These are phyloP conservation scores for Nicotiana paniculata DNA, from an alignment of 257 asterid species.

Conservation along the genomic window DNA sequence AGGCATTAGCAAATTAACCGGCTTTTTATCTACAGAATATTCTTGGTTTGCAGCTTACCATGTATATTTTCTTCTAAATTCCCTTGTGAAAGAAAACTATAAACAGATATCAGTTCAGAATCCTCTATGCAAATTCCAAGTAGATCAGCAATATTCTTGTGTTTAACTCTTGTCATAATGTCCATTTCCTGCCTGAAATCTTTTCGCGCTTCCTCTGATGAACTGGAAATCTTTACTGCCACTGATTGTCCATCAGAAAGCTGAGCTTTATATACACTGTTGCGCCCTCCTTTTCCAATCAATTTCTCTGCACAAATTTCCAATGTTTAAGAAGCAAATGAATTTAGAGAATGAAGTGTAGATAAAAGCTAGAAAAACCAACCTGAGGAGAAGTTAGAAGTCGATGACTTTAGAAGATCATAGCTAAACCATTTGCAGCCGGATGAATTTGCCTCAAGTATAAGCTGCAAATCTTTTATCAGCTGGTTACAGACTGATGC, in stretches of 20 bases:
- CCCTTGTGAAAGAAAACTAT: conserved; percentile 58
- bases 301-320: conserved; percentile 45
- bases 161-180: conserved; percentile 72
- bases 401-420: conserved; percentile 39
- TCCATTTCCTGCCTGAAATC: conserved; percentile 65
- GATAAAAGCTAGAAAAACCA: not conserved
- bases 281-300: conserved; percentile 76
- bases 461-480: conserved; percentile 47
- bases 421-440: conserved; percentile 53
- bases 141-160: conserved; percentile 50
- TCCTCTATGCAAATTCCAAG: conserved; percentile 70
- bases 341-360: not conserved
- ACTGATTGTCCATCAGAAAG: conserved; percentile 65
- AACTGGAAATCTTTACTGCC: conserved; percentile 62
- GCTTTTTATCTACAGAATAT: not conserved
- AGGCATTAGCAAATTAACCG: conserved; percentile 1
- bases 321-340: not conserved
- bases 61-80: conserved; percentile 75
- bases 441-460: conserved; percentile 36
- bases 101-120: conserved; percentile 56
- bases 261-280: conserved; percentile 69
- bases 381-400: conserved; percentile 70
- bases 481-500: conserved; percentile 19
- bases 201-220: conserved; percentile 57
- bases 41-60: conserved; percentile 23